phyloP scores from a whole-genome alignment of 257 asterid species.

The Sherardia arvensis region DNA sequence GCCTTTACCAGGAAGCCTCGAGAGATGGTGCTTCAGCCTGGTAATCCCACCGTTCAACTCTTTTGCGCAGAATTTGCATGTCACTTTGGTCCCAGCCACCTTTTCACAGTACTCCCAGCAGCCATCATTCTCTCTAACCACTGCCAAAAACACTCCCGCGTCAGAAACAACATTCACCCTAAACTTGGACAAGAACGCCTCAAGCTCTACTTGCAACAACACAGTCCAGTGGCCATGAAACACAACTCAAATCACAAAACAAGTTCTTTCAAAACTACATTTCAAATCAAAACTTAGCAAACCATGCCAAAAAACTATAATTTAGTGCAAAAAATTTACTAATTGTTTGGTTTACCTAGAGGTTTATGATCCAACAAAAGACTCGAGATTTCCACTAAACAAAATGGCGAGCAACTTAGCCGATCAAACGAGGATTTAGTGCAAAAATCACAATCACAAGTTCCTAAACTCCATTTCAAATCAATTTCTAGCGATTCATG shows the following conservation, averaged over 20 bases:
- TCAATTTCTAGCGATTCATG: too few relatives aligned
- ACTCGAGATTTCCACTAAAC: too few relatives aligned
- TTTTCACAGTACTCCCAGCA: conserved; percentile 96
- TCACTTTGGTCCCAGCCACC: conserved; percentile 80
- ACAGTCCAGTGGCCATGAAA: not conserved
- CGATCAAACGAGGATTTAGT: too few relatives aligned
- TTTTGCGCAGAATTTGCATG: conserved; percentile 84
- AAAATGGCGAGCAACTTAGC: too few relatives aligned
- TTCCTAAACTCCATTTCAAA: too few relatives aligned
- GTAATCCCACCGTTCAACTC: conserved; percentile 86
- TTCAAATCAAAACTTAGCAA: not conserved
- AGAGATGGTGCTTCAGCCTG: conserved; percentile 77
- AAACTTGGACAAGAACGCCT: not conserved
- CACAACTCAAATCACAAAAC: too few relatives aligned
- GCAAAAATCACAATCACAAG: too few relatives aligned
- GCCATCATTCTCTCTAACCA: conserved; percentile 87
- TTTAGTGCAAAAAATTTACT: too few relatives aligned
- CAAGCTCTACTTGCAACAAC: not conserved
- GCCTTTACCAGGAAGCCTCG: conserved; percentile 86
- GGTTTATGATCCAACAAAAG: too few relatives aligned
- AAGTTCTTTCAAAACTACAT: not conserved
- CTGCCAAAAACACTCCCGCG: conserved; percentile 25
- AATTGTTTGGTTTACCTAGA: too few relatives aligned
- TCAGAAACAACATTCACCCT: too few relatives aligned
- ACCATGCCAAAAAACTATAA: too few relatives aligned